Percentiles rank a stretch among this genome's conserved stretches.
These are phyloP conservation scores for Aspergillus viridinutans DNA, from an alignment of 2,329 filamentous ascomycete genomes.

Conservation along the genomic window DNA sequence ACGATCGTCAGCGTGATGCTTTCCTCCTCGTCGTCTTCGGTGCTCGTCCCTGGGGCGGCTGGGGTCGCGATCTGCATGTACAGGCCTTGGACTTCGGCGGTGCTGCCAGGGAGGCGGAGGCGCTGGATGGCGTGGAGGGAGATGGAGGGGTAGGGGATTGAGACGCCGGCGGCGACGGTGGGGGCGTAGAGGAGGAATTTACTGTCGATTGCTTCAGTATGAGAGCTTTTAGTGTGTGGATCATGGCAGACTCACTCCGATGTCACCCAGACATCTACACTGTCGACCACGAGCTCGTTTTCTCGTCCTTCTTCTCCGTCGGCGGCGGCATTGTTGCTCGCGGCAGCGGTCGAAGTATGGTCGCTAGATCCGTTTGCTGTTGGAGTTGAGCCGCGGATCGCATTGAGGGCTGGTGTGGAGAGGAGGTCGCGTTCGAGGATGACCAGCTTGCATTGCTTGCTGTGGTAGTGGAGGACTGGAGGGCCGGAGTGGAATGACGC, in stretches of 20 bases:
- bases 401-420: conserved; percentile 30
- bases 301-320: conserved; percentile 15
- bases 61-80: conserved; percentile 46
- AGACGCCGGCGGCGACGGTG: conserved; percentile 32
- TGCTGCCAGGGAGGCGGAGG: conserved; percentile 31
- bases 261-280: conserved; percentile 45
- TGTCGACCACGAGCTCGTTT: conserved; percentile 36
- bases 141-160: conserved; percentile 47
- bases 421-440: conserved; percentile 39
- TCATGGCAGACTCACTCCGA: conserved; percentile 37
- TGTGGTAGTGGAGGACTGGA: conserved; percentile 45
- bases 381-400: conserved; percentile 20
- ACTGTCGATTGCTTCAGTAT: conserved; percentile 20
- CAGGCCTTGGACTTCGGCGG: conserved; percentile 38
- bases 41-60: conserved; percentile 15
- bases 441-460: conserved; percentile 42
- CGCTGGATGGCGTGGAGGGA: conserved; percentile 48
- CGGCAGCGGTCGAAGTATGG: conserved; percentile 6
- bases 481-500: conserved; percentile 46
- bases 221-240: background rate
- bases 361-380: conserved; percentile 11
- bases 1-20: conserved; percentile 43
- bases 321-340: no score
- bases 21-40: conserved; percentile 39
- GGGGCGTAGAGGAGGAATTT: conserved; percentile 43